A percentile compares a stretch with the other conserved stretches of the same genome.
Evolutionary conservation across 1,284 basidiomycete genomes (phyloP).

Genomic region (Xerocomus amazonicus): DNA sequence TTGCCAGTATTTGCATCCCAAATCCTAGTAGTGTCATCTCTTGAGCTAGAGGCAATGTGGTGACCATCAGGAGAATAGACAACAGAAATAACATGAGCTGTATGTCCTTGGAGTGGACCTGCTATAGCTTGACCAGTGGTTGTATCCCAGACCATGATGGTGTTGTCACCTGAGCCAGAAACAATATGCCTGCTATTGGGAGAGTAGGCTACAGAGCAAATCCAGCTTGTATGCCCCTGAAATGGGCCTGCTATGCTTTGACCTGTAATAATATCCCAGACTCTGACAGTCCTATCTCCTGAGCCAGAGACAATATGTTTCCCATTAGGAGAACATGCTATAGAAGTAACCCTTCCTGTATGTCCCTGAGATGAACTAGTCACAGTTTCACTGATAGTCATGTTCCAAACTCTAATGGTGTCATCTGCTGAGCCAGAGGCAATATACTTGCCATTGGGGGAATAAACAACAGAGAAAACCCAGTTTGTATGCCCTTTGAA

Average conservation of each 20-base stretch:
- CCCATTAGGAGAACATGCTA: background rate
- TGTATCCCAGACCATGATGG: too few relatives aligned
- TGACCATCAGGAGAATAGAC: too few relatives aligned
- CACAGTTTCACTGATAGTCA: background rate
- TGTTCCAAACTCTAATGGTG: too few relatives aligned
- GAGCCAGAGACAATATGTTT: background rate
- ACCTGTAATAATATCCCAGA: background rate
- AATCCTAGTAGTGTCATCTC: background rate
- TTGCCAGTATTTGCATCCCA: background rate
- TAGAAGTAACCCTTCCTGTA: background rate
- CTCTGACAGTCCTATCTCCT: background rate
- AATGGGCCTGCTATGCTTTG: background rate
- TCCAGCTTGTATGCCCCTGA: background rate
- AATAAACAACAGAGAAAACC: background rate
- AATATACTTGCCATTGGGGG: background rate
- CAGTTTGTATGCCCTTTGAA: background rate
- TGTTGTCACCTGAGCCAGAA: too few relatives aligned
- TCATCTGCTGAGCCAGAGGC: background rate
- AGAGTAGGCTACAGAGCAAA: background rate
- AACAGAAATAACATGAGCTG: background rate
- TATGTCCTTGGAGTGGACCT: background rate
- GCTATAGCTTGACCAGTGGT: background rate
- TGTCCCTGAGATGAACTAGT: background rate
- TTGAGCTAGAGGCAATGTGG: too few relatives aligned
- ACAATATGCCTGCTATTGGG: too few relatives aligned